Evolutionary conservation across 306 rosid genomes (phyloP).

Genomic region (Nissolia schottii): DNA sequence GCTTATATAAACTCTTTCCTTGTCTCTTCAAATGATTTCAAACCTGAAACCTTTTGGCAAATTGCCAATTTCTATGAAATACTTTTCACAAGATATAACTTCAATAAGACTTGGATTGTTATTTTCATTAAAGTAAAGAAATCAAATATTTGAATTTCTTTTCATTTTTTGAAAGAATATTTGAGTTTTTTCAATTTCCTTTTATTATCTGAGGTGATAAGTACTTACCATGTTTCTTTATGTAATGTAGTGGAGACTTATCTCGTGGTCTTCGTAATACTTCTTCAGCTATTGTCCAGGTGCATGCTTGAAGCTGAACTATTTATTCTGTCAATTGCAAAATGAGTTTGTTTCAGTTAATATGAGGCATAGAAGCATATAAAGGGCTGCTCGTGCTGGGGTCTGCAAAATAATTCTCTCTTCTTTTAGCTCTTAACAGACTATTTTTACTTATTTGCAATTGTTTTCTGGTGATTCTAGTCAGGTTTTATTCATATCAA

Average conservation of each 20-base stretch:
- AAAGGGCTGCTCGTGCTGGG: too few relatives aligned
- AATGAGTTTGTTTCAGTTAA: conserved; percentile 10
- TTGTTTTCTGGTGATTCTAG: background rate
- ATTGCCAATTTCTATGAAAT: background rate
- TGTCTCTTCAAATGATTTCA: background rate
- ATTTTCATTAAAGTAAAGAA: background rate
- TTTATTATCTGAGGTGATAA: conserved; percentile 2
- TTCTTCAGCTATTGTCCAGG: conserved; percentile 60
- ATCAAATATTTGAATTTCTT: background rate
- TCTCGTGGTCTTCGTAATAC: conserved; percentile 86
- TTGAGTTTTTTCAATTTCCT: background rate
- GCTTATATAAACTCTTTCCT: background rate
- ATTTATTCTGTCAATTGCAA: background rate
- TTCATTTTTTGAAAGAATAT: background rate
- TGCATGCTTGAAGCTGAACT: conserved; percentile 32
- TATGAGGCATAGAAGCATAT: background rate
- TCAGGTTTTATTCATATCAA: background rate
- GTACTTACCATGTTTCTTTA: conserved; percentile 1
- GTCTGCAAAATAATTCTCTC: too few relatives aligned
- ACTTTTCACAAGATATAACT: background rate
- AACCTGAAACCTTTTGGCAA: background rate
- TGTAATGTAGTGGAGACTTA: conserved; percentile 65
- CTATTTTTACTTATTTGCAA: background rate
- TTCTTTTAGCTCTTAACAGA: background rate
- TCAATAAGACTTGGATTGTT: background rate